Evolutionary conservation across 192 early-diverging fungal genomes (phyloP).

Genomic region (Backusella tuberculispora): DNA sequence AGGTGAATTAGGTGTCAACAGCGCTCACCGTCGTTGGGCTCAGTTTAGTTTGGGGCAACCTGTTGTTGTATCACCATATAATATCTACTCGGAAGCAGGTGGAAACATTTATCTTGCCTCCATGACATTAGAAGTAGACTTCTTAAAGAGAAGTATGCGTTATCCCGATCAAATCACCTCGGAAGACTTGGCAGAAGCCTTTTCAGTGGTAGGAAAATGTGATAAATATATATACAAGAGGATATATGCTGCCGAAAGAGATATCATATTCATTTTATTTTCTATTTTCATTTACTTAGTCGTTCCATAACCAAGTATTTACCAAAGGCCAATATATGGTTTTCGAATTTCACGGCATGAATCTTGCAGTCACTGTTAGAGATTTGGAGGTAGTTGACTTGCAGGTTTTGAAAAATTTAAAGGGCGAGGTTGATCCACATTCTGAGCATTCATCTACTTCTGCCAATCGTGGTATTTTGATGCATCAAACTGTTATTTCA

Average conservation of each 20-base stretch:
- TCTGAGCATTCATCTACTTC: background rate
- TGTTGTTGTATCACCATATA: slow-evolving; percentile 63
- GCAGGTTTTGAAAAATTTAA: slow-evolving; percentile 50
- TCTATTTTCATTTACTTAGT: slow-evolving; percentile 37
- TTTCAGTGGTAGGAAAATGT: slow-evolving; percentile 48
- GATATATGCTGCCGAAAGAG: background rate
- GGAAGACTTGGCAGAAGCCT: slow-evolving; percentile 70
- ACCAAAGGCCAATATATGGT: slow-evolving; percentile 74
- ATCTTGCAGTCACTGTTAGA: slow-evolving; percentile 51
- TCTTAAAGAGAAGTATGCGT: slow-evolving; percentile 54
- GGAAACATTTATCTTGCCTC: slow-evolving; percentile 46
- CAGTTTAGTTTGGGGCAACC: slow-evolving; percentile 65
- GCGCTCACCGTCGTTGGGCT: slow-evolving; percentile 70
- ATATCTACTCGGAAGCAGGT: slow-evolving; percentile 52
- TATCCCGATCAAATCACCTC: slow-evolving; percentile 66
- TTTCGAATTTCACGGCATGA: slow-evolving; percentile 83
- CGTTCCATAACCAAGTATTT: slow-evolving; percentile 85
- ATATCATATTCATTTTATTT: too few relatives aligned
- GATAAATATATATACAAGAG: background rate
- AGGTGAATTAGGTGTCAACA: slow-evolving; percentile 57
- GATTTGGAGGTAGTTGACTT: slow-evolving; percentile 60
- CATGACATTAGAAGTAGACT: slow-evolving; percentile 64
- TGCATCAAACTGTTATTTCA: slow-evolving; percentile 68
- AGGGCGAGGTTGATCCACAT: slow-evolving; percentile 35
- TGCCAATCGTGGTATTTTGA: slow-evolving; percentile 71